Evolutionary conservation across 768 basidiomycete species (phyloP).

Genomic region (Mycena albidolilacea): DNA sequence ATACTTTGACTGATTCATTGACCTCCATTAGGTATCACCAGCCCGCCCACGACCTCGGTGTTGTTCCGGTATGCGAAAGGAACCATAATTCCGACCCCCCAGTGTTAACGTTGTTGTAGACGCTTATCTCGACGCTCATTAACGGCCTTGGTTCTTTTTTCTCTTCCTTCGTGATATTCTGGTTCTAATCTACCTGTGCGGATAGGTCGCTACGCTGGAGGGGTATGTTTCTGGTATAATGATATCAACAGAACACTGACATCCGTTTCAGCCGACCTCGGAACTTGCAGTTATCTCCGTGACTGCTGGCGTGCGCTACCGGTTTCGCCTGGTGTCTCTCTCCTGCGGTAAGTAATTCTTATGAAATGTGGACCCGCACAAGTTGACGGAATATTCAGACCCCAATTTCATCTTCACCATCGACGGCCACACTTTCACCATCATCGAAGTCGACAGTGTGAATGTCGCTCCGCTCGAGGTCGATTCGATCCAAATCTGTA

Average conservation of each 20-base stretch:
- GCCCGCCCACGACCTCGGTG: not conserved
- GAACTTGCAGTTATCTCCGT: constrained; percentile 54
- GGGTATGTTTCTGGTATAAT: not conserved
- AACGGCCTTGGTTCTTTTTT: constrained; percentile 46
- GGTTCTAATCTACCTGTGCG: not conserved
- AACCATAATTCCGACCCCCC: not conserved
- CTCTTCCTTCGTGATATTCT: too few relatives aligned
- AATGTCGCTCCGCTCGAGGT: constrained; percentile 17
- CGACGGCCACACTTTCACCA: constrained; percentile 62
- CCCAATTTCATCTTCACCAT: constrained; percentile 53
- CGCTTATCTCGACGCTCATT: constrained; percentile 44
- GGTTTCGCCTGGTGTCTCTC: constrained; percentile 54
- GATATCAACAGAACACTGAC: not conserved
- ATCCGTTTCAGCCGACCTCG: constrained; percentile 23
- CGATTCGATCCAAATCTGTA: constrained; percentile 35
- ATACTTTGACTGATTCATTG: not conserved
- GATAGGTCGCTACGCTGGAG: constrained; percentile 22
- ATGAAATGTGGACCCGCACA: too few relatives aligned
- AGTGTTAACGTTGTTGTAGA: not conserved
- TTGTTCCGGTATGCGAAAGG: not conserved
- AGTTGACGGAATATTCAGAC: constrained; percentile 19
- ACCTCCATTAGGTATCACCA: constrained; percentile 22
- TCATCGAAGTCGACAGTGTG: constrained; percentile 52
- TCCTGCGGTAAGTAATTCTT: constrained; percentile 44
- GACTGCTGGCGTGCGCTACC: constrained; percentile 50